Evolutionary conservation across 208 protist genomes (phyloP).

Genomic region (Herpetomonas samuelpessoai): DNA sequence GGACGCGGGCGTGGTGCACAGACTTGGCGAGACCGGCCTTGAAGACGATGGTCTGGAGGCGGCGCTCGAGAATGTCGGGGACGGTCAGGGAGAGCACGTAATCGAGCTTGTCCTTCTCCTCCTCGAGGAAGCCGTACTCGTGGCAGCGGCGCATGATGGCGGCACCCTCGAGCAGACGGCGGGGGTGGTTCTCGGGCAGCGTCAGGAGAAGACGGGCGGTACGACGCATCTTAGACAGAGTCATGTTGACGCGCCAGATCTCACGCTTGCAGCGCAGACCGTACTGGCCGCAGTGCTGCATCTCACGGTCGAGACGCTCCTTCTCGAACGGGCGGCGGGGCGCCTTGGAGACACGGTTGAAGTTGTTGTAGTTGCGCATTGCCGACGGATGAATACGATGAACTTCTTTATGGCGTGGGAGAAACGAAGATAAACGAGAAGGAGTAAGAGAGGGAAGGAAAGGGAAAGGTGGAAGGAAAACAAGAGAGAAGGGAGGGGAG

Average conservation of each 20-base stretch:
- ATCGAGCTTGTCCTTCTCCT: slow-evolving; percentile 99
- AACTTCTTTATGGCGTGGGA: too few relatives aligned
- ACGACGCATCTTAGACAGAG: slow-evolving; percentile 99
- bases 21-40: slow-evolving; percentile 98
- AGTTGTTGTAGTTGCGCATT: slow-evolving; percentile 97
- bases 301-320: slow-evolving; percentile 99
- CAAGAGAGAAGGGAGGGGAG: too few relatives aligned
- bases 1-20: slow-evolving; percentile 99
- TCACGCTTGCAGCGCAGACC: slow-evolving; percentile 99
- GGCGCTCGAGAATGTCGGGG: slow-evolving; percentile 99
- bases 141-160: slow-evolving; percentile 99
- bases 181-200: slow-evolving; percentile 97
- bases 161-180: slow-evolving; percentile 97
- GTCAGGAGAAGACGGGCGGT: slow-evolving; percentile 99
- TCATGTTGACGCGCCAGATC: slow-evolving; percentile 98
- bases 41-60: slow-evolving; percentile 99
- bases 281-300: slow-evolving; percentile 99
- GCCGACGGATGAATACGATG: background rate
- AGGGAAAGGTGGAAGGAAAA: too few relatives aligned
- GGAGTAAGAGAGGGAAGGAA: too few relatives aligned
- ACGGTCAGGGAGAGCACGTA: slow-evolving; percentile 99
- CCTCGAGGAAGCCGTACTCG: slow-evolving; percentile 98
- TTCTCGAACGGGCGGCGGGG: slow-evolving; percentile 99
- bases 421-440: too few relatives aligned
- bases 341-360: slow-evolving; percentile 96